Conservation (phyloP, 176 grass and related monocot genomes). For the Musa beccarii region DNA sequence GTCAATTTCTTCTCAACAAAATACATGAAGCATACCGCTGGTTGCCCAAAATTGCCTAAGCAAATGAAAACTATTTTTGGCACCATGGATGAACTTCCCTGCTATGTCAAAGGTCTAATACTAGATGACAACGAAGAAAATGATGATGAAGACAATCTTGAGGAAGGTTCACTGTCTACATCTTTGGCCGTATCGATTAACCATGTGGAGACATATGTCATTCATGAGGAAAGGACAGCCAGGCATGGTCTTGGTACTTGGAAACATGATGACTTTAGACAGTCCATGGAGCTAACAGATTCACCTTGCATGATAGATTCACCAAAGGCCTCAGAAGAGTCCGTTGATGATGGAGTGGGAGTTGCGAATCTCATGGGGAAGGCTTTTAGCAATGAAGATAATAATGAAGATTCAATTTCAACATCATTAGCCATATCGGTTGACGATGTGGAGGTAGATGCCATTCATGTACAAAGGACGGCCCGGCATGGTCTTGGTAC, state of each 20-base stretch:
- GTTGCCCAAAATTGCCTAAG: slow-evolving; percentile 45
- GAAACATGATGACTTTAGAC: not conserved
- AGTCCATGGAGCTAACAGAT: not conserved
- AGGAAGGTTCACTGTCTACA: not conserved
- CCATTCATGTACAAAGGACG: not conserved
- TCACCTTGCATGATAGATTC: not conserved
- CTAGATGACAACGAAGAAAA: slow-evolving; percentile 16
- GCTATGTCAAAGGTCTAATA: slow-evolving; percentile 14
- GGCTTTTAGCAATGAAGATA: not conserved
- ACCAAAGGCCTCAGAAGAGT: not conserved
- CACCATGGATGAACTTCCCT: slow-evolving; percentile 69
- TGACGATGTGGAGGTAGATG: slow-evolving; percentile 14
- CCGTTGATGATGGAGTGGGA: not conserved
- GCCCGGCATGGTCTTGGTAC: not conserved
- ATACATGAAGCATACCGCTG: slow-evolving; percentile 51
- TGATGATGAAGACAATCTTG: slow-evolving; percentile 6
- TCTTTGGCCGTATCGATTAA: not conserved
- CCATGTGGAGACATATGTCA: slow-evolving; percentile 10
- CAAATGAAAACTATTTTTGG: slow-evolving; percentile 55
- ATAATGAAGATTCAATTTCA: not conserved
- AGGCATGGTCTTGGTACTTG: not conserved
- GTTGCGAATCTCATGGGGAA: not conserved
- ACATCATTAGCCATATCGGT: not conserved
- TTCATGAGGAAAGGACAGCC: not conserved
- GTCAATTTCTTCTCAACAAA: slow-evolving; percentile 93